Conservation (phyloP, 352 stramenopile species). For the Phytophthora pistaciae region DNA sequence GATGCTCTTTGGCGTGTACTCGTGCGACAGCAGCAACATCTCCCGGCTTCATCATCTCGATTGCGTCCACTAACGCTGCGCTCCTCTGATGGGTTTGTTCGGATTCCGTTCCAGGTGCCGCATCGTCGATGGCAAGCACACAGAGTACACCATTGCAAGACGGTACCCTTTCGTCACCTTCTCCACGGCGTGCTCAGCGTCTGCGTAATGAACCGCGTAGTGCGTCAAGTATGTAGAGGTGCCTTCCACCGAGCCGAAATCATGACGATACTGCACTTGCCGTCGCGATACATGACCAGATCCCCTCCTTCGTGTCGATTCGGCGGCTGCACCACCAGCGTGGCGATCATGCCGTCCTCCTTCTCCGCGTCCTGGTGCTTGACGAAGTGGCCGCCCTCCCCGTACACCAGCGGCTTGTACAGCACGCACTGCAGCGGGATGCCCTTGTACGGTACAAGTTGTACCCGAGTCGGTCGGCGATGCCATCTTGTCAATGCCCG, state of each 20-base stretch:
- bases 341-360: conserved; percentile 53
- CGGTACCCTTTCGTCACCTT: conserved; percentile 20
- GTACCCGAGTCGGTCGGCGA: conserved; percentile 20
- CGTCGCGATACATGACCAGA: conserved; percentile 16
- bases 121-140: conserved; percentile 22
- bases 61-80: conserved; percentile 16
- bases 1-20: conserved; percentile 23
- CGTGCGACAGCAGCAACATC: conserved; percentile 26
- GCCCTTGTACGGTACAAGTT: too few relatives aligned
- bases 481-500: conserved; percentile 8
- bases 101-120: conserved; percentile 1
- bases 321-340: conserved; percentile 43
- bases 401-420: conserved; percentile 62
- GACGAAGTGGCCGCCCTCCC: conserved; percentile 41
- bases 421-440: conserved; percentile 21
- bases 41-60: conserved; percentile 39
- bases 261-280: conserved; percentile 3
- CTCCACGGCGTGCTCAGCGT: conserved; percentile 20
- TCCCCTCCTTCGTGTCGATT: conserved; percentile 21
- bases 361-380: conserved; percentile 60
- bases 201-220: conserved; percentile 25
- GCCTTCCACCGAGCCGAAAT: conserved; percentile 7
- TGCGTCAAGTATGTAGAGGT: conserved; percentile 2
- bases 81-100: conserved; percentile 1
- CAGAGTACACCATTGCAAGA: conserved; percentile 22